Evolutionary conservation across 2,329 filamentous ascomycete species (phyloP).

Genomic region (Fusarium zealandicum): DNA sequence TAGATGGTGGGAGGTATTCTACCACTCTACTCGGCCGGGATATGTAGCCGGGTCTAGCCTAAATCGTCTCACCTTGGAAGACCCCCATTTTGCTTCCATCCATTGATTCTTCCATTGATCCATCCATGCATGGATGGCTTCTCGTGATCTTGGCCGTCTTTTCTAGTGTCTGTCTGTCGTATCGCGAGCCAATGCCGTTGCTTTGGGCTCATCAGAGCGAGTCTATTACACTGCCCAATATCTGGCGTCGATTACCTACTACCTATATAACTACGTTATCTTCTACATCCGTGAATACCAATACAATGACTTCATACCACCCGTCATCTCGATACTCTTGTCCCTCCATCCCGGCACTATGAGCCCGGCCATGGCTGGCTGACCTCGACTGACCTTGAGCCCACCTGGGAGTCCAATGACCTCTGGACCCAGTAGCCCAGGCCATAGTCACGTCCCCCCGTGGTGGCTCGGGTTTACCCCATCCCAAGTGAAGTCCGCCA

Average conservation of each 20-base stretch:
- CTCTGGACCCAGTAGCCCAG: slow-evolving; percentile 10
- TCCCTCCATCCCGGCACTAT: slow-evolving; percentile 32
- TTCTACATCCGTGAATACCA: too few relatives aligned
- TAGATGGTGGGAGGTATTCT: too few relatives aligned
- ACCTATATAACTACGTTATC: too few relatives aligned
- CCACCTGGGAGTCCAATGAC: slow-evolving; percentile 31
- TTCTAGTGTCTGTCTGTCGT: neutral
- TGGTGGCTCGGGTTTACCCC: slow-evolving; percentile 30
- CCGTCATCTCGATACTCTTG: slow-evolving; percentile 19
- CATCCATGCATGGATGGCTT: neutral
- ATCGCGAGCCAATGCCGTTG: too few relatives aligned
- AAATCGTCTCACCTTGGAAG: slow-evolving; percentile 39
- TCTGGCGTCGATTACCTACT: too few relatives aligned
- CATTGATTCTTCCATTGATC: slow-evolving; percentile 17
- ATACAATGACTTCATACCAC: slow-evolving; percentile 7
- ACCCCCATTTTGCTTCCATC: slow-evolving; percentile 16
- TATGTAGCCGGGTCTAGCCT: slow-evolving; percentile 34
- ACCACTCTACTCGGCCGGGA: slow-evolving; percentile 26
- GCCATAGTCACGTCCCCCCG: slow-evolving; percentile 7
- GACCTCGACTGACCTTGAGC: slow-evolving; percentile 39
- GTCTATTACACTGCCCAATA: too few relatives aligned
- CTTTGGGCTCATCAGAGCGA: too few relatives aligned
- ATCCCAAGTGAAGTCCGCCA: slow-evolving; percentile 11
- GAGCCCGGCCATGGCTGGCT: slow-evolving; percentile 25
- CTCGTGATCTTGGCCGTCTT: neutral